Percentiles rank a stretch among this genome's conserved stretches.
Evolutionary conservation across 2,329 filamentous ascomycete species (phyloP).

Genomic region (Arthrobotrys sphaeroides): DNA sequence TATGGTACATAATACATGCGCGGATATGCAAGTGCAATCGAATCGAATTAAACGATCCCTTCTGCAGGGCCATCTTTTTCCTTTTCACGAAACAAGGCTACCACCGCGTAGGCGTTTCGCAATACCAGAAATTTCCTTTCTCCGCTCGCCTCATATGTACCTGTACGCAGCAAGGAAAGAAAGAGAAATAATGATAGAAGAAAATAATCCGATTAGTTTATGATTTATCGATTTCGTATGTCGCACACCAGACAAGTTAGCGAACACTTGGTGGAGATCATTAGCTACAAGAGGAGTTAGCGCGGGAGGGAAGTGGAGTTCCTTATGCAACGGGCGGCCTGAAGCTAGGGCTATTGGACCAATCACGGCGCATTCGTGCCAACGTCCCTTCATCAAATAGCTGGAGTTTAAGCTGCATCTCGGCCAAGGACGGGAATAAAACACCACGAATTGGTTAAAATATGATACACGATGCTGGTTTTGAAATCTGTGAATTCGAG

Average conservation of each 20-base stretch:
- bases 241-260: conserved; percentile 31
- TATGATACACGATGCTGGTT: conserved; percentile 9
- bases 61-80: background rate
- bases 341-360: background rate
- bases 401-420: conserved; percentile 19
- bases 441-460: background rate
- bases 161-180: too few species aligned
- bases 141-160: conserved; percentile 13
- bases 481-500: background rate
- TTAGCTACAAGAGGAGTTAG: conserved; percentile 12
- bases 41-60: background rate
- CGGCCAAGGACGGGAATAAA: background rate
- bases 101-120: too few species aligned
- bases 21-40: conserved; percentile 7
- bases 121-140: too few species aligned
- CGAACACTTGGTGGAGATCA: conserved; percentile 38
- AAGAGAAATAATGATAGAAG: too few species aligned
- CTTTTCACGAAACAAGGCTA: background rate
- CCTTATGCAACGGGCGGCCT: conserved; percentile 23
- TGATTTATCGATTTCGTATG: conserved; percentile 48
- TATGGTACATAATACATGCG: conserved; percentile 1
- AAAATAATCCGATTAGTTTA: conserved; percentile 50
- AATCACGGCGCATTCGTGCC: background rate
- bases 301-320: conserved; percentile 21
- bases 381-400: conserved; percentile 36